Evolutionary conservation across 2,329 filamentous ascomycete species (phyloP).

Genomic region (Hansfordia pulvinata): DNA sequence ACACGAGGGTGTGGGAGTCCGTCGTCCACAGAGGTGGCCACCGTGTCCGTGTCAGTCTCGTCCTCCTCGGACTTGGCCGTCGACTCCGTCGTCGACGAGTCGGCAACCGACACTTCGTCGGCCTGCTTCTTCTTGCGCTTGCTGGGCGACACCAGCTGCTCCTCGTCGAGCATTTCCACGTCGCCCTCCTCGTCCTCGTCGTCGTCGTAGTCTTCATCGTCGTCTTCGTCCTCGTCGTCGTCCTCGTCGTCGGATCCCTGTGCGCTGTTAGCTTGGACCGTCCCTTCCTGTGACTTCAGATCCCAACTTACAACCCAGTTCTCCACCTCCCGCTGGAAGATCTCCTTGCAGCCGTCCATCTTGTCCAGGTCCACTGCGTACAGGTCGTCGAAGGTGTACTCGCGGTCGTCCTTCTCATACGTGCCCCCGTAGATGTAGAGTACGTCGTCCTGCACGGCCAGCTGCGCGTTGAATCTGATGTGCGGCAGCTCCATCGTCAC

Average conservation of each 20-base stretch:
- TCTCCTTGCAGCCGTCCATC: slow-evolving; percentile 82
- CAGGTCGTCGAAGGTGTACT: slow-evolving; percentile 92
- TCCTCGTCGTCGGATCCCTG: slow-evolving; percentile 39
- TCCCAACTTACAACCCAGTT: slow-evolving; percentile 62
- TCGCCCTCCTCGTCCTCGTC: slow-evolving; percentile 33
- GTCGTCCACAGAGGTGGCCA: slow-evolving; percentile 49
- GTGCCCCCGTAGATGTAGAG: slow-evolving; percentile 93
- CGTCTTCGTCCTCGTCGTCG: slow-evolving; percentile 35
- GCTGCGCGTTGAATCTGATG: slow-evolving; percentile 76
- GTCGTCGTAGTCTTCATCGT: slow-evolving; percentile 32
- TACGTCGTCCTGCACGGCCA: slow-evolving; percentile 83
- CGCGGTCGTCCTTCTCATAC: slow-evolving; percentile 85
- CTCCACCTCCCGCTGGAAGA: slow-evolving; percentile 71
- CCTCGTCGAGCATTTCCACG: slow-evolving; percentile 32
- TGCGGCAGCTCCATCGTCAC: slow-evolving; percentile 77
- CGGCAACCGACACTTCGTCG: slow-evolving; percentile 25
- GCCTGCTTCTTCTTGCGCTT: slow-evolving; percentile 40
- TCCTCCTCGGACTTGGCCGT: slow-evolving; percentile 24
- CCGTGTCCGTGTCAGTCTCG: slow-evolving; percentile 29
- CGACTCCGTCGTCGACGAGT: slow-evolving; percentile 20
- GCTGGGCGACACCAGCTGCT: slow-evolving; percentile 31
- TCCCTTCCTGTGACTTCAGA: slow-evolving; percentile 12
- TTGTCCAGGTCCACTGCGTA: slow-evolving; percentile 91
- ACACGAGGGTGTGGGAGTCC: slow-evolving; percentile 58
- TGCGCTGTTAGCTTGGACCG: slow-evolving; percentile 7